Evolutionary conservation across 2,329 filamentous ascomycete genomes (phyloP), one percentile per base, ranked within the genome.

Genomic region (Fragosphaeria purpurea): DNA sequence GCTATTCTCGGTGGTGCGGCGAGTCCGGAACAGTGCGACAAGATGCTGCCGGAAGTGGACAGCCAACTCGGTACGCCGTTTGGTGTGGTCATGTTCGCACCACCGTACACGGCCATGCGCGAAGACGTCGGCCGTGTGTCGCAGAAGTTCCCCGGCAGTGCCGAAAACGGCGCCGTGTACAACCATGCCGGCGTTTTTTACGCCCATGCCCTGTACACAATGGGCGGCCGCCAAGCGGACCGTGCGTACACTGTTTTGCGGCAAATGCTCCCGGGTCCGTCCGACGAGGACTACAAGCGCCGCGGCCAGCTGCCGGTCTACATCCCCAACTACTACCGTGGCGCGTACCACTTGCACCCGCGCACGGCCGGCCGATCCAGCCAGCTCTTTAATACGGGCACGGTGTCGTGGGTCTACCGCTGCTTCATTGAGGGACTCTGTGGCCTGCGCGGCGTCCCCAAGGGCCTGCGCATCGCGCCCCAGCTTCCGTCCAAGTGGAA

Each of bases 301-400:
- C 67, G 76, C 11, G 76, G 76, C 9, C 76, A 80, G 62, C 63
- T 80, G 43, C 76, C 76, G 0, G 68, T 78, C 12, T 80, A 74
- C 59, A 75, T 79, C 40, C 76, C 76, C 11, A 80, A 79, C 58
- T 80, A 79, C 63, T 80, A 79, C 64, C 72, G 74, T 22, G 74
- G 74, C 2, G 74, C 70, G 0, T 76, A 67, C 61, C 66, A 66
- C 47, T 60, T 70, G 59, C 70, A 67, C 55, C 73, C 73, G 3
- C 63, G 74, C 43, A 78, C 75, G 0, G 75, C 76, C 5, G 76
- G 76, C 3, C 70, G 76, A 0, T 77, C 74, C 8, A 77, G 73
- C 56, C 75, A 78, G 60, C 60, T 80, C 12, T 79, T 80, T 64
- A 79, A 79, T 60, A 80, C 76, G 2, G 76, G 76, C 4, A 79